phyloP scores from a whole-genome alignment of 2,329 filamentous ascomycete genomes.

The Rhynchosporium agropyri region DNA sequence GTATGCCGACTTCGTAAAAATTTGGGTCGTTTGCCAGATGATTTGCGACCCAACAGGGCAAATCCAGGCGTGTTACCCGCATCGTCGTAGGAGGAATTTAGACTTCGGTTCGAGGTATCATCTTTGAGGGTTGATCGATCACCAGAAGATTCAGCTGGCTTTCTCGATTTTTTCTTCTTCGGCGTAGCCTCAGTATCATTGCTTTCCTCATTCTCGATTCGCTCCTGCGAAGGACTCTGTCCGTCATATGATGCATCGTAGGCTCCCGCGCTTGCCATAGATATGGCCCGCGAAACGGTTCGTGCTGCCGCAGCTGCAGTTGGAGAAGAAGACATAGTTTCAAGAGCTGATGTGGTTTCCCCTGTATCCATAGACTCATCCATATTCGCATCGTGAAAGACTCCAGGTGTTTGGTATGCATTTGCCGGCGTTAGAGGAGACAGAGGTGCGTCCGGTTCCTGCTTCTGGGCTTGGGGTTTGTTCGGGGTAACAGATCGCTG shows the following conservation, averaged over 20 bases:
- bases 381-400: conserved; percentile 22
- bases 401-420: conserved; percentile 37
- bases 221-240: conserved; percentile 22
- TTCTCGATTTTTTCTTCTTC: conserved; percentile 28
- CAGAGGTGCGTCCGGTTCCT: conserved; percentile 12
- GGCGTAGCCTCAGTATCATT: conserved; percentile 36
- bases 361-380: conserved; percentile 33
- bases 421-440: conserved; percentile 38
- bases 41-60: conserved; percentile 45
- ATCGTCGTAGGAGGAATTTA: conserved; percentile 43
- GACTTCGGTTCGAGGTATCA: conserved; percentile 42
- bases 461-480: background rate
- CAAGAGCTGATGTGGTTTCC: conserved; percentile 54
- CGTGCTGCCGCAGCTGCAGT: conserved; percentile 58
- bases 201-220: conserved; percentile 32
- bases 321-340: conserved; percentile 59
- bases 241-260: conserved; percentile 24
- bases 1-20: conserved; percentile 57
- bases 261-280: conserved; percentile 45
- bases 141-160: conserved; percentile 29
- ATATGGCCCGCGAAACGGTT: conserved; percentile 55
- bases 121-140: conserved; percentile 40
- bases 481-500: conserved; percentile 14
- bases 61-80: conserved; percentile 52
- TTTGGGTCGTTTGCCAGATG: conserved; percentile 53